A percentile compares a stretch with the other conserved stretches of the same genome.
phyloP scores from a whole-genome alignment of 176 grass and related monocot species.

The Poa annua region DNA sequence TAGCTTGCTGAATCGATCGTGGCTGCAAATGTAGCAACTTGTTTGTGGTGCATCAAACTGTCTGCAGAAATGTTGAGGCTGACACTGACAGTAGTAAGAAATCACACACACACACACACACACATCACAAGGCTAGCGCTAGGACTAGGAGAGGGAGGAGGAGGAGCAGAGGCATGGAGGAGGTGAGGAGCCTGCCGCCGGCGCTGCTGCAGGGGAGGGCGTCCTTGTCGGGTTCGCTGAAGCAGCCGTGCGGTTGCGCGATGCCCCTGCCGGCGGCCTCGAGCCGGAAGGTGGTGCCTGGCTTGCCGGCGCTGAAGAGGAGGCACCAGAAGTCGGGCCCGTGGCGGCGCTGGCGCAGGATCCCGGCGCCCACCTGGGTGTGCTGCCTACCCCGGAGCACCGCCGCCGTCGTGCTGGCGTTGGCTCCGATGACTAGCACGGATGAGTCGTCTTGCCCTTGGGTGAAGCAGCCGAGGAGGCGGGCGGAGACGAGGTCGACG shows the following conservation, averaged over 20 bases:
- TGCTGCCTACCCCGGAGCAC: conserved; percentile 65
- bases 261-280: conserved; percentile 71
- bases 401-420: conserved; percentile 27
- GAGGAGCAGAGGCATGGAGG: background rate
- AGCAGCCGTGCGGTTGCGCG: conserved; percentile 76
- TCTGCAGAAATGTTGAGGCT: background rate
- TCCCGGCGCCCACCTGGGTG: conserved; percentile 69
- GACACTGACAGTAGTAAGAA: background rate
- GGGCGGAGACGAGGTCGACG: conserved; percentile 61
- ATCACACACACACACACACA: too few species aligned
- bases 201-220: conserved; percentile 40
- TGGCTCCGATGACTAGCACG: background rate
- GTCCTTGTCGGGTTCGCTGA: conserved; percentile 50
- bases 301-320: conserved; percentile 72
- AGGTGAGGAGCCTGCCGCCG: background rate
- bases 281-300: conserved; percentile 69
- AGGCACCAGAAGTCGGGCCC: conserved; percentile 87
- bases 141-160: background rate
- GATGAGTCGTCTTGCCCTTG: background rate
- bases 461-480: conserved; percentile 54
- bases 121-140: background rate
- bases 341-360: conserved; percentile 52
- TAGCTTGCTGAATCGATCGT: too few species aligned
- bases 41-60: too few species aligned
- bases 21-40: too few species aligned